phyloP scores from a whole-genome alignment of 768 basidiomycete genomes.

The Pisolithus marmoratus region DNA sequence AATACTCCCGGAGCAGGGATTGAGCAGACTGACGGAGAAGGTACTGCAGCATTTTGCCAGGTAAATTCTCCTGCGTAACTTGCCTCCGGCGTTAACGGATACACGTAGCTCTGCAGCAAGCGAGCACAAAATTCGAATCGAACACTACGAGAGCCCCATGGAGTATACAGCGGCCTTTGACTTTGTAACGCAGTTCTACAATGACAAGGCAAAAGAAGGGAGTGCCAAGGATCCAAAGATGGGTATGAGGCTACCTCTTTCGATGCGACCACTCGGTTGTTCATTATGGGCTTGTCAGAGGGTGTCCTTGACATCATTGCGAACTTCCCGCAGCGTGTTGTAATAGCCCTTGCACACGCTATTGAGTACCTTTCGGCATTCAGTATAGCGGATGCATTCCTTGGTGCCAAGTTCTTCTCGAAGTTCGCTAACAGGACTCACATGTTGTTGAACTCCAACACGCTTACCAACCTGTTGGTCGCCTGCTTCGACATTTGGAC shows the following conservation, averaged over 20 bases:
- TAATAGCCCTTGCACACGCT: slow-evolving; percentile 67
- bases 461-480: slow-evolving; percentile 68
- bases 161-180: slow-evolving; percentile 67
- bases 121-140: slow-evolving; percentile 50
- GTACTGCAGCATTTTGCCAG: slow-evolving; percentile 67
- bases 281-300: slow-evolving; percentile 32
- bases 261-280: background rate
- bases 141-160: slow-evolving; percentile 51
- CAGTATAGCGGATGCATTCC: slow-evolving; percentile 70
- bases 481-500: background rate
- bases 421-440: slow-evolving; percentile 71
- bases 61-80: slow-evolving; percentile 33
- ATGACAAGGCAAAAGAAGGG: slow-evolving; percentile 36
- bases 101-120: slow-evolving; percentile 32
- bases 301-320: slow-evolving; percentile 55
- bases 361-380: slow-evolving; percentile 70
- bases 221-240: slow-evolving; percentile 34
- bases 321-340: slow-evolving; percentile 63
- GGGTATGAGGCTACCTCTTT: slow-evolving; percentile 2
- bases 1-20: slow-evolving; percentile 50
- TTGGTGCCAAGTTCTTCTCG: slow-evolving; percentile 72
- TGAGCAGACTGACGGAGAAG: slow-evolving; percentile 69
- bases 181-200: slow-evolving; percentile 60
- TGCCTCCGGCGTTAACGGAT: slow-evolving; percentile 2
- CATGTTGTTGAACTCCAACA: slow-evolving; percentile 88